Evolutionary conservation across 2,329 filamentous ascomycete genomes (phyloP).

Genomic region (Fusarium sp.): DNA sequence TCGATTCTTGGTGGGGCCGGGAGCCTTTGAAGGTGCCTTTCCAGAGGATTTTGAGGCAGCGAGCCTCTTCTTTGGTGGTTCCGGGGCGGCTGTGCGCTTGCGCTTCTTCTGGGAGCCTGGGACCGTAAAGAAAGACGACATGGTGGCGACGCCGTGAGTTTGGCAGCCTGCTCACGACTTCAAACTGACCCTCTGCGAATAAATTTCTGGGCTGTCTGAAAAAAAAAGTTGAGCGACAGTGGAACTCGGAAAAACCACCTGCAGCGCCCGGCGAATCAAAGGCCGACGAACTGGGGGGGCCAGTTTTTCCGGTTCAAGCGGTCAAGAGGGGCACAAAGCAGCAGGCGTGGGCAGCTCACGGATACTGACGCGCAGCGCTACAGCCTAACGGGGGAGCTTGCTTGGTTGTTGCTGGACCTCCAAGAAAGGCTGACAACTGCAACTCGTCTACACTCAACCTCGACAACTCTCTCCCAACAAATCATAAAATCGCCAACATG

Average conservation of each 20-base stretch:
- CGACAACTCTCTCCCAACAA: constrained; percentile 19
- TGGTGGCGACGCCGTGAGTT: constrained; percentile 53
- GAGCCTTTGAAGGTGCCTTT: constrained; percentile 55
- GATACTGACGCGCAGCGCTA: constrained; percentile 51
- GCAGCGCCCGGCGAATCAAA: constrained; percentile 39
- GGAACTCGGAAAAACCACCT: constrained; percentile 39
- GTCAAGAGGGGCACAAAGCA: constrained; percentile 47
- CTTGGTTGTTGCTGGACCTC: constrained; percentile 32
- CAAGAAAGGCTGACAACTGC: constrained; percentile 38
- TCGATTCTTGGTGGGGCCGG: constrained; percentile 57
- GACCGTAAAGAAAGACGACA: constrained; percentile 97
- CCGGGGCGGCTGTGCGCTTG: constrained; percentile 72
- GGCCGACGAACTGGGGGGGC: constrained; percentile 21
- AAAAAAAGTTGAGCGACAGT: constrained; percentile 54
- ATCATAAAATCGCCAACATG: constrained; percentile 39
- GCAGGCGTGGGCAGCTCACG: constrained; percentile 33
- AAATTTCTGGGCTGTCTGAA: constrained; percentile 45
- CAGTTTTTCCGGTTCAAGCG: constrained; percentile 49
- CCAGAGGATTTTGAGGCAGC: constrained; percentile 57
- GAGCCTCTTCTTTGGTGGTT: constrained; percentile 69
- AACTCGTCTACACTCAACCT: constrained; percentile 32
- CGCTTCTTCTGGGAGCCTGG: constrained; percentile 91
- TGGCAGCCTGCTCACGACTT: constrained; percentile 42
- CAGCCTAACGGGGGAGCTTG: constrained; percentile 49
- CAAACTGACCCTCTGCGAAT: constrained; percentile 40